These are phyloP conservation scores for Geotrichum macrosporum DNA, from an alignment of 1,139 yeast species.

Conservation along the genomic window DNA sequence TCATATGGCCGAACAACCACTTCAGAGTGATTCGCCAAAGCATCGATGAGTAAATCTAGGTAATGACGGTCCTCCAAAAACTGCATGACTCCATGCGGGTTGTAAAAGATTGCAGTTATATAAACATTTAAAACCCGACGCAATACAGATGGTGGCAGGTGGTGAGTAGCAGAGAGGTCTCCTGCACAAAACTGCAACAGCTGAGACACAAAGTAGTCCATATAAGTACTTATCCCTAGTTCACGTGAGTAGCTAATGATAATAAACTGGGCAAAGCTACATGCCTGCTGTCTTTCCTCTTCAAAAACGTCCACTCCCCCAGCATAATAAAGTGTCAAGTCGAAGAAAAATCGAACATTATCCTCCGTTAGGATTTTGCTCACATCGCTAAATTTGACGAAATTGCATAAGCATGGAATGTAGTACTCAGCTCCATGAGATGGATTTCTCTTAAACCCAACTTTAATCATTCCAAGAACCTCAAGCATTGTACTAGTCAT, in stretches of 20 bases:
- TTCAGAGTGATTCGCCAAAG: constrained; percentile 5
- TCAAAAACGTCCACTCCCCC: neutral
- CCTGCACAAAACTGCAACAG: constrained; percentile 8
- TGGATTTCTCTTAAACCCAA: constrained; percentile 13
- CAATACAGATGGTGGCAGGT: neutral
- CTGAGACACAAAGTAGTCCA: constrained; percentile 16
- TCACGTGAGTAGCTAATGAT: constrained; percentile 6
- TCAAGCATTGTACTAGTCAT: constrained; percentile 12
- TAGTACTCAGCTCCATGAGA: constrained; percentile 19
- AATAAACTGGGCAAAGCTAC: constrained; percentile 13
- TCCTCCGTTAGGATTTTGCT: constrained; percentile 9
- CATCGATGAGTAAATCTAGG: constrained; percentile 1
- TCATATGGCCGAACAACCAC: constrained; percentile 13
- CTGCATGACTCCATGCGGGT: constrained; percentile 9
- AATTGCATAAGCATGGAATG: constrained; percentile 18
- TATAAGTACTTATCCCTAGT: neutral
- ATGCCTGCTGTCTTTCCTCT: constrained; percentile 10
- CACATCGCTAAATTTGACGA: constrained; percentile 10
- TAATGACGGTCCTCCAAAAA: constrained; percentile 6
- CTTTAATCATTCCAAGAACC: constrained; percentile 15
- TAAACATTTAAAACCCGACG: constrained; percentile 1
- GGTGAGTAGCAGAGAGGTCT: constrained; percentile 3
- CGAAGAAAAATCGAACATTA: constrained; percentile 14
- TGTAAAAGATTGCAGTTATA: constrained; percentile 7
- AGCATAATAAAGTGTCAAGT: constrained; percentile 5